Evolutionary conservation across 352 stramenopile species (phyloP).

Genomic region (Saprolegnia diclina): DNA sequence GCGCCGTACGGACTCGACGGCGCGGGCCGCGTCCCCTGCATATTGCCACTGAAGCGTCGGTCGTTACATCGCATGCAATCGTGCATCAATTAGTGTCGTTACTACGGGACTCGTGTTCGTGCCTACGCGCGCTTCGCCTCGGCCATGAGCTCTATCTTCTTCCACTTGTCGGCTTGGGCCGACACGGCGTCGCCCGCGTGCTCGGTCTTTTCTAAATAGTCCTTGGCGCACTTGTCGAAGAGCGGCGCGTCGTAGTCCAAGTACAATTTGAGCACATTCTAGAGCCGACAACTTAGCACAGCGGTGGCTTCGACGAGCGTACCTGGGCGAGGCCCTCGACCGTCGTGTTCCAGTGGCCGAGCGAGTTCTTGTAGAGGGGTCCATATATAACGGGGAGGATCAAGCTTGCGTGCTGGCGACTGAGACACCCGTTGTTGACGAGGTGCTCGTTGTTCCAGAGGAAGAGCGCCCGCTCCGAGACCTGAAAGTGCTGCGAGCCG

Average conservation of each 20-base stretch:
- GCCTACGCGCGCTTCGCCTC: constrained; percentile 40
- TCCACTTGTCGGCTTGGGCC: constrained; percentile 87
- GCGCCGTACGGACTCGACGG: constrained; percentile 24
- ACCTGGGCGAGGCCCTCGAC: constrained; percentile 92
- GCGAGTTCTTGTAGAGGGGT: constrained; percentile 78
- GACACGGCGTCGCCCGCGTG: constrained; percentile 58
- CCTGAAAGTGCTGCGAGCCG: constrained; percentile 94
- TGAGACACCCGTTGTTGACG: constrained; percentile 93
- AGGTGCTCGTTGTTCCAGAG: constrained; percentile 99
- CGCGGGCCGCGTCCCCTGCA: background rate
- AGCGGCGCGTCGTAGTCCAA: constrained; percentile 93
- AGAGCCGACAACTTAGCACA: background rate
- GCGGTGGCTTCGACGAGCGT: background rate
- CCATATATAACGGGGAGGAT: constrained; percentile 95
- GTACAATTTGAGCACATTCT: constrained; percentile 88
- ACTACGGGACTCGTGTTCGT: too few species aligned
- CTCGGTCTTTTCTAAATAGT: constrained; percentile 76
- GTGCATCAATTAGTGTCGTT: background rate
- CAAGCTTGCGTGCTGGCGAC: constrained; percentile 87
- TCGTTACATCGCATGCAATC: too few species aligned
- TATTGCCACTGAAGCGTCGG: too few species aligned
- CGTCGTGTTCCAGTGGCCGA: constrained; percentile 96
- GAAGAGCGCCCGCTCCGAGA: constrained; percentile 95
- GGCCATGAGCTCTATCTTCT: constrained; percentile 90
- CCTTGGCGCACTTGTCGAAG: constrained; percentile 88